Conservation (phyloP, 768 basidiomycete genomes). For the Atractiella rhizophila region DNA sequence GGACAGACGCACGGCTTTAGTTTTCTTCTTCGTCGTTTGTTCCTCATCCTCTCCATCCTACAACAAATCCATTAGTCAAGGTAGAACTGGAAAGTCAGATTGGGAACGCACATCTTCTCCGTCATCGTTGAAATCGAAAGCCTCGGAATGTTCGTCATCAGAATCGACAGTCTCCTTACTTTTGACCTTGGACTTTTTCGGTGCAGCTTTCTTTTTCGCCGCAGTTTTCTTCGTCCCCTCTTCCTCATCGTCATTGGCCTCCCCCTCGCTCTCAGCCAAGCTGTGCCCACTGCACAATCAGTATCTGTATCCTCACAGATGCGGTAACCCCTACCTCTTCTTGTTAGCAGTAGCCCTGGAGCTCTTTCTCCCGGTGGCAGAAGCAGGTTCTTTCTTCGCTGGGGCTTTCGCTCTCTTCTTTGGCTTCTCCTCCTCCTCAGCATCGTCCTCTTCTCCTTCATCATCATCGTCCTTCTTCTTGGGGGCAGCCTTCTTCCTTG, state of each 20-base stretch:
- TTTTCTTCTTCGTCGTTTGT: too few relatives aligned
- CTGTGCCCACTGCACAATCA: neutral
- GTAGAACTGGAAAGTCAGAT: too few relatives aligned
- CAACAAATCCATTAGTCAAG: too few relatives aligned
- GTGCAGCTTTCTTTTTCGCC: neutral
- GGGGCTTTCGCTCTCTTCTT: neutral
- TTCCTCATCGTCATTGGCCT: neutral
- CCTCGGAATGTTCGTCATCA: neutral
- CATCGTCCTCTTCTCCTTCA: neutral
- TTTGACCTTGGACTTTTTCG: slow-evolving; percentile 3
- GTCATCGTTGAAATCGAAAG: too few relatives aligned
- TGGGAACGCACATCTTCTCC: too few relatives aligned
- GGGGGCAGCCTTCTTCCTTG: slow-evolving; percentile 3
- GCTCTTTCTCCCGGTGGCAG: neutral
- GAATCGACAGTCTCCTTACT: slow-evolving; percentile 2
- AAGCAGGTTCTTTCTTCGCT: neutral
- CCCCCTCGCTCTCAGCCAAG: slow-evolving; percentile 1
- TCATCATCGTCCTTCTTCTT: slow-evolving; percentile 4
- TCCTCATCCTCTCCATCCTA: too few relatives aligned
- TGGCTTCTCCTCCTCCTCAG: neutral
- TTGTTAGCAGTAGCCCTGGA: neutral
- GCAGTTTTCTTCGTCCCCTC: neutral
- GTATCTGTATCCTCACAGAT: neutral
- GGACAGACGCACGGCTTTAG: too few relatives aligned
- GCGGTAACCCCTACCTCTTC: neutral